These are phyloP conservation scores for Ephemerocybe angulata DNA, from an alignment of 768 basidiomycete species.

Conservation along the genomic window DNA sequence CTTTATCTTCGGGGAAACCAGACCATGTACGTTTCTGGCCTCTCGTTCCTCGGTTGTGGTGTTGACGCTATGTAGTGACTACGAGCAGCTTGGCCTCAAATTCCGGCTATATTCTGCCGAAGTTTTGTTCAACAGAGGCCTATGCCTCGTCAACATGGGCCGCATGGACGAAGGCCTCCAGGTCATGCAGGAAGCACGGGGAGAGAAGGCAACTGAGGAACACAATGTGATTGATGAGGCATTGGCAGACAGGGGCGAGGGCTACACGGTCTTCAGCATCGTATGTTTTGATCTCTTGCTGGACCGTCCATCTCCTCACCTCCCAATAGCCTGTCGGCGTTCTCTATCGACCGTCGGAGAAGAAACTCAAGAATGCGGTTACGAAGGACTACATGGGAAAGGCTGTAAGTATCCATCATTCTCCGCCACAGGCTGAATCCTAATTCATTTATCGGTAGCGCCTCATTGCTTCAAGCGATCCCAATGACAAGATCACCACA, in stretches of 20 bases:
- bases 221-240: slow-evolving; percentile 93
- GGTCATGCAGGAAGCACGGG: slow-evolving; percentile 67
- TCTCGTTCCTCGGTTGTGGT: slow-evolving; percentile 2
- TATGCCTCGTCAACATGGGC: slow-evolving; percentile 71
- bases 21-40: slow-evolving; percentile 57
- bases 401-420: slow-evolving; percentile 50
- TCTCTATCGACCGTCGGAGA: slow-evolving; percentile 84
- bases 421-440: background rate
- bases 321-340: slow-evolving; percentile 73
- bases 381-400: slow-evolving; percentile 90
- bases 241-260: slow-evolving; percentile 72
- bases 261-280: slow-evolving; percentile 91
- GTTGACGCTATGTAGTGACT: slow-evolving; percentile 52
- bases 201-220: slow-evolving; percentile 73
- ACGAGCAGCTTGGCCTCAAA: slow-evolving; percentile 89
- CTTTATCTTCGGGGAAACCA: slow-evolving; percentile 80
- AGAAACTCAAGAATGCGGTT: slow-evolving; percentile 83
- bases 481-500: slow-evolving; percentile 70
- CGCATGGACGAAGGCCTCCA: slow-evolving; percentile 59
- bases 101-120: slow-evolving; percentile 87
- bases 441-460: slow-evolving; percentile 43
- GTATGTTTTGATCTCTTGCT: slow-evolving; percentile 34
- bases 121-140: slow-evolving; percentile 86
- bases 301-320: slow-evolving; percentile 3
- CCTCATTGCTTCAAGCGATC: slow-evolving; percentile 80